phyloP scores from a whole-genome alignment of 805 yeast species.

The Saccharomycopsis sp. region DNA sequence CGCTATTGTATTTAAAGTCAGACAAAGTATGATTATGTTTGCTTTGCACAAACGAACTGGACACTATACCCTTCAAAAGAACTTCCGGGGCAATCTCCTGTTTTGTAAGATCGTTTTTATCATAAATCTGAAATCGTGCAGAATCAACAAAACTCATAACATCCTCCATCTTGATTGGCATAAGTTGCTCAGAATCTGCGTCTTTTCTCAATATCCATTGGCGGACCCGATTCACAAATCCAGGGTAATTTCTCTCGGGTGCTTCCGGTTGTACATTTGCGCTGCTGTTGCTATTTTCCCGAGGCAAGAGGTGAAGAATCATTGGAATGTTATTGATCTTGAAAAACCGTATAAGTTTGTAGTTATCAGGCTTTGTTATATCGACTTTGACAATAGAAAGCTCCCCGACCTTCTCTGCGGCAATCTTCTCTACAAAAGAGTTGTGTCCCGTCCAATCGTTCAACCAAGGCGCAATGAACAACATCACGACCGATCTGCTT shows the following conservation, averaged over 20 bases:
- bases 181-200: not conserved
- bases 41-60: not conserved
- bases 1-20: not conserved
- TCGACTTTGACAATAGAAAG: not conserved
- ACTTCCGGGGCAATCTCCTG: not conserved
- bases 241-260: not conserved
- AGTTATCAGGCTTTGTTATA: not conserved
- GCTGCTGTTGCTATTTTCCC: not conserved
- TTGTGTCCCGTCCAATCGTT: slow-evolving; percentile 1
- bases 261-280: not conserved
- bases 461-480: slow-evolving; percentile 6
- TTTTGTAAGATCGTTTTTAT: slow-evolving; percentile 1
- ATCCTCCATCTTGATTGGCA: not conserved
- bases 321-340: slow-evolving; percentile 6
- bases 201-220: not conserved
- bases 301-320: slow-evolving; percentile 1
- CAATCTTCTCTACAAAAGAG: slow-evolving; percentile 1
- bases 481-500: not conserved
- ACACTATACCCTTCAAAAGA: not conserved
- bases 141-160: not conserved
- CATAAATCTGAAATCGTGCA: slow-evolving; percentile 3
- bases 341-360: not conserved
- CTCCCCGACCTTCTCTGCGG: not conserved
- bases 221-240: not conserved
- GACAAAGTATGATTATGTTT: not conserved